Percentiles rank a stretch among this genome's conserved stretches.
Conservation (phyloP, 1,139 yeast genomes). For the Yamadazyma diddensiae region DNA sequence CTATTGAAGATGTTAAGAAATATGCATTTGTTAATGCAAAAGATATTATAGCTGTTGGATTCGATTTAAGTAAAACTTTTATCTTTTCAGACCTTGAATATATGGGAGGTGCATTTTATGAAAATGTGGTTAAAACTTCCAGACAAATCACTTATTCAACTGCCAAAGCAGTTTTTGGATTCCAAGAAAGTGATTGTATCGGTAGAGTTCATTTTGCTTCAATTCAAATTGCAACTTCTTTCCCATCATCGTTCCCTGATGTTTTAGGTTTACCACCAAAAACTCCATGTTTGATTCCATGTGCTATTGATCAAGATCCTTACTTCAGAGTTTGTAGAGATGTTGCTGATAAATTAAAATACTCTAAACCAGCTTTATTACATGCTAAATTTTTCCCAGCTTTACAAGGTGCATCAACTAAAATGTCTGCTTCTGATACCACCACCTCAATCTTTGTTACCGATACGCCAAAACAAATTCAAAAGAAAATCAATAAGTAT, state of each 20-base stretch:
- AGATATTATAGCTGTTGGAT: constrained; percentile 94
- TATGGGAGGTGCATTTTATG: constrained; percentile 93
- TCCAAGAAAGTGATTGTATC: constrained; percentile 90
- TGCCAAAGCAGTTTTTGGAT: constrained; percentile 97
- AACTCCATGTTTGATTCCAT: constrained; percentile 96
- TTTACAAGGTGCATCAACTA: constrained; percentile 92
- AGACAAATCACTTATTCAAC: constrained; percentile 95
- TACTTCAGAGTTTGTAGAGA: constrained; percentile 97
- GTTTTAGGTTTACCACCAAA: constrained; percentile 79
- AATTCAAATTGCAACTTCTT: constrained; percentile 92
- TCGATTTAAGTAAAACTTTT: constrained; percentile 90
- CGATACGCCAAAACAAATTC: constrained; percentile 88
- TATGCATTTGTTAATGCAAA: constrained; percentile 82
- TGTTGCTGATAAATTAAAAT: constrained; percentile 91
- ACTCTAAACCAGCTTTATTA: constrained; percentile 84
- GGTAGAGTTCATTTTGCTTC: constrained; percentile 96
- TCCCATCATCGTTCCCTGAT: constrained; percentile 94
- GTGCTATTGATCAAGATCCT: constrained; percentile 99
- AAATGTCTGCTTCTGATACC: constrained; percentile 92
- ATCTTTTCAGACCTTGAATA: constrained; percentile 89
- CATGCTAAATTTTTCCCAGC: constrained; percentile 99
- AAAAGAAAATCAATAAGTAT: constrained; percentile 92
- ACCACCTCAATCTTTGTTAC: constrained; percentile 86
- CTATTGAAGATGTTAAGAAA: constrained; percentile 81
- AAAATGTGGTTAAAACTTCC: constrained; percentile 89